Percentiles rank a stretch among this genome's conserved stretches.
These are phyloP conservation scores for Ilex asprella DNA, from an alignment of 257 asterid species.

Conservation along the genomic window DNA sequence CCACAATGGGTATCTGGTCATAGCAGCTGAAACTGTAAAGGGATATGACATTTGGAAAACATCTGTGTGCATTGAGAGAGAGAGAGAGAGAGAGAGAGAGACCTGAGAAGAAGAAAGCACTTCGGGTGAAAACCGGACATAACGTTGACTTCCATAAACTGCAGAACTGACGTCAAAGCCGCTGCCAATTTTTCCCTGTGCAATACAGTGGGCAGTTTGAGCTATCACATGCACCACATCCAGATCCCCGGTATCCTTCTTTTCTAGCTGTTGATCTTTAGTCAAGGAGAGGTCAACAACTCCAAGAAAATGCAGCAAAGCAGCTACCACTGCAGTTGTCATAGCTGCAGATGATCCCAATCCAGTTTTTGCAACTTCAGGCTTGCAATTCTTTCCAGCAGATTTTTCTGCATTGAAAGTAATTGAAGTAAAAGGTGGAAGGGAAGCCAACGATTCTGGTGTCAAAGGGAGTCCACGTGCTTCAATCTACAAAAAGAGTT, in stretches of 20 bases:
- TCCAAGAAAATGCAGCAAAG: slow-evolving; percentile 82
- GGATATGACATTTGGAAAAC: no score
- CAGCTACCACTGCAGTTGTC: slow-evolving; percentile 97
- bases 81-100: slow-evolving; percentile 9
- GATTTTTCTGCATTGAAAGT: slow-evolving; percentile 78
- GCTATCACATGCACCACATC: slow-evolving; percentile 84
- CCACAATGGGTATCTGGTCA: no score
- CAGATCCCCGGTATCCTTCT: slow-evolving; percentile 32
- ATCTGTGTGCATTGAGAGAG: neutral
- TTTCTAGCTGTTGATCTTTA: slow-evolving; percentile 24
- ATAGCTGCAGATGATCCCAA: slow-evolving; percentile 99
- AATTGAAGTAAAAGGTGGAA: slow-evolving; percentile 84
- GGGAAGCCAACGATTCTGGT: slow-evolving; percentile 85
- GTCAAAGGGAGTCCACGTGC: slow-evolving; percentile 75
- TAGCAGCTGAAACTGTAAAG: no score
- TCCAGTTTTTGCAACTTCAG: slow-evolving; percentile 99
- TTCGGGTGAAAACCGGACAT: slow-evolving; percentile 87
- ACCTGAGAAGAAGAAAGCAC: slow-evolving; percentile 95
- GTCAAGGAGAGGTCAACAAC: slow-evolving; percentile 62
- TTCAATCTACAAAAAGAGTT: slow-evolving; percentile 57
- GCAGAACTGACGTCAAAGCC: slow-evolving; percentile 99
- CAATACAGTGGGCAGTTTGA: slow-evolving; percentile 97
- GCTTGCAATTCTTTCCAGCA: slow-evolving; percentile 57
- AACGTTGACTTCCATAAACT: slow-evolving; percentile 93
- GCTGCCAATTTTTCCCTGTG: slow-evolving; percentile 99